Percentiles rank a stretch among this genome's conserved stretches.
Evolutionary conservation across 305 asterid genomes (phyloP).

Genomic region (Plantago coronopus): DNA sequence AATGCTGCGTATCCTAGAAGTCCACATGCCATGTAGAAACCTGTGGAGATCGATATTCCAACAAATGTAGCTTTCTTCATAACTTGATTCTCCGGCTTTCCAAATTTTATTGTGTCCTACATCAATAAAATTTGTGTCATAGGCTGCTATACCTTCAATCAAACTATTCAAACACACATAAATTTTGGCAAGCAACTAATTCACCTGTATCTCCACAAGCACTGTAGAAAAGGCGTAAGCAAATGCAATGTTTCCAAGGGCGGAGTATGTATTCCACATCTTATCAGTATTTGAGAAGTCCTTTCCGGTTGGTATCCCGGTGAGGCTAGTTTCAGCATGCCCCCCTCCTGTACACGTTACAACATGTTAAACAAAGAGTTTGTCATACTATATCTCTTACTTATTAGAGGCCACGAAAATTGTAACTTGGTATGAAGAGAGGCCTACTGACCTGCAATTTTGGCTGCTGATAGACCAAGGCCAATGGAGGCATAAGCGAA

Average conservation of each 20-base stretch:
- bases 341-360: conserved; percentile 16
- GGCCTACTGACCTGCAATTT: conserved; percentile 29
- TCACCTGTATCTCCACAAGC: conserved; percentile 58
- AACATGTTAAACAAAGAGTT: not conserved
- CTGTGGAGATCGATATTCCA: conserved; percentile 37
- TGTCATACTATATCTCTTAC: not conserved
- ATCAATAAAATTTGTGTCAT: not conserved
- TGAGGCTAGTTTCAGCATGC: conserved; percentile 36
- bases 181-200: not conserved
- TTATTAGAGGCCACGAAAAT: not conserved
- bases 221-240: conserved; percentile 56
- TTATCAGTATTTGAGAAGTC: conserved; percentile 33
- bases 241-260: conserved; percentile 65
- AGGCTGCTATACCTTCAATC: too few species aligned
- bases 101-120: conserved; percentile 52
- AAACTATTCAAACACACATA: too few species aligned
- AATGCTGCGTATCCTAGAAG: conserved; percentile 58
- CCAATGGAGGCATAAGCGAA: conserved; percentile 47
- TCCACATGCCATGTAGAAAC: conserved; percentile 54
- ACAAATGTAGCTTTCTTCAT: conserved; percentile 45
- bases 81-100: conserved; percentile 41
- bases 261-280: conserved; percentile 54
- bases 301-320: conserved; percentile 42
- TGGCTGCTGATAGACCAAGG: conserved; percentile 38
- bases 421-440: not conserved